Base-by-base conservation (phyloP, 495 filamentous ascomycete genomes). In the Xylaria intraflava region DNA sequence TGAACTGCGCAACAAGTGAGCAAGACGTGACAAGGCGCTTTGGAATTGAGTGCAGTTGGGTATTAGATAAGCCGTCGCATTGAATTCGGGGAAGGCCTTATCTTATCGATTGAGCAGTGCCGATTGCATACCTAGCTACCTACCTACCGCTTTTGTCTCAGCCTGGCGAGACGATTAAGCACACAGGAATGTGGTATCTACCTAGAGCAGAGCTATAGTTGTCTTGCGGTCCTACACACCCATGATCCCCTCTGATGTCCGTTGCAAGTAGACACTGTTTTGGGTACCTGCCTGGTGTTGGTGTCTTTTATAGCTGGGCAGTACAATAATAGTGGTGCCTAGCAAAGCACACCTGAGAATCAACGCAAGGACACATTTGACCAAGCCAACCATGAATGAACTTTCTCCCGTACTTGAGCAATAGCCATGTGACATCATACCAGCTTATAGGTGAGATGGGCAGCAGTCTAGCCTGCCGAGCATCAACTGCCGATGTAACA, bases 51-150 rank as follows among this genome's bases (percentile, higher is more conserved):
- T 22, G 46, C 36, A 23, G 2, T 6, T 3, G 1, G 11, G 19
- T n/a, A 19, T 10, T 9, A 42, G 17, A 10, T 19, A 23, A 22
- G 1, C 14, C 36, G n/a, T 35, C 14, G 7, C 9, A 35, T 35
- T 35, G 31, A 35, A 39, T 40, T 19, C 1, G 29, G 40, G 26
- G 22, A 3, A 19, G 31, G 3, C 30, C 26, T 49, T 35, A 49
- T 52, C 48, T 57, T 57, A 52, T 52, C 54, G 26, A 57, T 57
- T 40, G 35, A 20, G 46, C 42, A 33, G 31, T 6, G 14, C 17
- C 35, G 2, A n/a, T n/a, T n/a, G n/a, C n/a, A n/a, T n/a, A n/a
- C n/a, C n/a, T n/a, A n/a, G n/a, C n/a, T n/a, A n/a, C n/a, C n/a
- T n/a, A n/a, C n/a, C n/a, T n/a, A n/a, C n/a, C n/a, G n/a, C n/a